Evolutionary conservation across 352 stramenopile genomes (phyloP), one percentile per base, ranked within the genome.

Genomic region (Globisporangium nunn): DNA sequence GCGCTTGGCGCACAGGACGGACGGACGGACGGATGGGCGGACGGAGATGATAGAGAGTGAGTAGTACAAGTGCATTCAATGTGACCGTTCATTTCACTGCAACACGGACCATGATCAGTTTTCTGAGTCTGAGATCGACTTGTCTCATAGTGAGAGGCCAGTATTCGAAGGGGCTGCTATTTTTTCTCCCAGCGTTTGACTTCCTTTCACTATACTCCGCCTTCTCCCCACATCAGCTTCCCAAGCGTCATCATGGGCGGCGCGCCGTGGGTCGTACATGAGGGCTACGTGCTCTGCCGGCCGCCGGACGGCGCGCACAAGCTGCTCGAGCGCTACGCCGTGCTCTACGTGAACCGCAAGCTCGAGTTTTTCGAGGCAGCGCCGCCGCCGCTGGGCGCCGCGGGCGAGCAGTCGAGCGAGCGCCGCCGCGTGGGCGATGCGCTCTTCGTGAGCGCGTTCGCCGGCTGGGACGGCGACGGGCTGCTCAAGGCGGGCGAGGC

Each of bases 271-370:
- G 56, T 87, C 68, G 74, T 87, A 40, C 70, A 80, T 18, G 74
- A 87, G 58, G 76, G 76, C 30, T 84, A 80, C 52, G 51, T 85
- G 52, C 76, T 78, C 49, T 69, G 45, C 49, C 71, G 74, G 58
- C 62, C 51, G 7, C 71, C 79, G 33, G 68, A 59, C 12, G 2
- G 17, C 41, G 17, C 6, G 15, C 37, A 28, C 17, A 63, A 63
- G 39, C 47, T 44, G 23, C 39, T 62, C 5, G 81, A 91, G 56
- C 69, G 81, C 45, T 92, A 88, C 56, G 72, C 81, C 39, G 81
- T 92, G 62, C 73, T 92, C 48, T 74, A 72, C 8, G 77, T 90
- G 69, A 90, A 87, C 66, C 78, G 81, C 61, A 92, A 90, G 60
- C 63, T 92, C 45, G 79, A 90, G 54, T 71, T 92, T 35, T 92